phyloP scores from a whole-genome alignment of 108 stramenopile species.

The Nannochloropsis gaditana region DNA sequence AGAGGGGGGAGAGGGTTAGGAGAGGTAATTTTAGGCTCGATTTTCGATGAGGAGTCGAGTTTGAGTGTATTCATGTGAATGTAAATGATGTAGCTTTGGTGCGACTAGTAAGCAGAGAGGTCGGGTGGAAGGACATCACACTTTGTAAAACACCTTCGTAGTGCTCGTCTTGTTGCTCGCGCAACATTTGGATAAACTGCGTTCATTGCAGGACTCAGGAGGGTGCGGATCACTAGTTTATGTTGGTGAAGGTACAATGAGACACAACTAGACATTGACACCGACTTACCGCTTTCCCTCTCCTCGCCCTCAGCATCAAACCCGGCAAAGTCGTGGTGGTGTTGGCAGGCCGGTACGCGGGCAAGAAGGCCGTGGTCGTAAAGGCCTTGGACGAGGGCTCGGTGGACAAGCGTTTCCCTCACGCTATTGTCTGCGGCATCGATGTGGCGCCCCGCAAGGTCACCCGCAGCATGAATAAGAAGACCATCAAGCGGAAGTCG shows the following conservation, averaged over 20 bases:
- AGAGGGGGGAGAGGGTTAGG: not conserved
- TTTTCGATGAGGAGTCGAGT: too few relatives aligned
- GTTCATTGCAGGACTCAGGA: too few relatives aligned
- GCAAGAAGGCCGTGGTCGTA: constrained; percentile 98
- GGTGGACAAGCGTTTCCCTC: constrained; percentile 88
- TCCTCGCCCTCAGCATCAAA: constrained; percentile 56
- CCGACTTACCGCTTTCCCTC: not conserved
- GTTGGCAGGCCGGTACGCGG: constrained; percentile 96
- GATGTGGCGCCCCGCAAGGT: constrained; percentile 92
- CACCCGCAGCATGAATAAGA: constrained; percentile 89
- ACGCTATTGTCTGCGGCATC: constrained; percentile 93
- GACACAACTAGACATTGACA: not conserved
- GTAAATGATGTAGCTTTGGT: not conserved
- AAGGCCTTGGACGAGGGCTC: constrained; percentile 93
- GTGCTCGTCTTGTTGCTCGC: too few relatives aligned
- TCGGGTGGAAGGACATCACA: not conserved
- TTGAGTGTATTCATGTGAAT: too few relatives aligned
- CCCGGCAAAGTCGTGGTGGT: constrained; percentile 98
- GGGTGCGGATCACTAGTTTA: too few relatives aligned
- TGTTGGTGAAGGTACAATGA: too few relatives aligned
- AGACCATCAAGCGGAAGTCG: constrained; percentile 86
- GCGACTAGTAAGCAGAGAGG: not conserved
- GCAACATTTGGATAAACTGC: too few relatives aligned
- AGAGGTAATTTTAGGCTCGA: not conserved
- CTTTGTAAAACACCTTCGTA: not conserved